These are phyloP conservation scores for Coemansia erecta DNA, from an alignment of 192 early-diverging fungal species.

Conservation along the genomic window DNA sequence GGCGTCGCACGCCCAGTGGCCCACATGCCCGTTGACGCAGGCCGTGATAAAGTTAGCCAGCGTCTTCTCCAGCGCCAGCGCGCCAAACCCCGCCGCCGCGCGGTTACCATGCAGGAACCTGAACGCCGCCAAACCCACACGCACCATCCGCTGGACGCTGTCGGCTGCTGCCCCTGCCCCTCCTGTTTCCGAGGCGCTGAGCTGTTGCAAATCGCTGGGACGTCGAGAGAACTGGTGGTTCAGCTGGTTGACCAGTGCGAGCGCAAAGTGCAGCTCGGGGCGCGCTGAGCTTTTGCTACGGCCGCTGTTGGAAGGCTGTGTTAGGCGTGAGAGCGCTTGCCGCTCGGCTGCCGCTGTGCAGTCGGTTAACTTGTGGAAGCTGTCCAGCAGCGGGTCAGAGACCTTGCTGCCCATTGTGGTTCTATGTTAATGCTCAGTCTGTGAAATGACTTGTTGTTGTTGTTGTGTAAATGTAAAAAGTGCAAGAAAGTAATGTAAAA, in stretches of 20 bases:
- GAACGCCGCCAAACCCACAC: constrained; percentile 24
- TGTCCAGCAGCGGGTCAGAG: constrained; percentile 9
- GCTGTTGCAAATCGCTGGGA: constrained; percentile 15
- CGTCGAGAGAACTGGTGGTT: constrained; percentile 40
- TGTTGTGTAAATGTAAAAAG: neutral
- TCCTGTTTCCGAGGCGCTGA: neutral
- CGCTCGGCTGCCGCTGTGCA: constrained; percentile 29
- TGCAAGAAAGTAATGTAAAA: constrained; percentile 11
- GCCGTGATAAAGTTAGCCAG: constrained; percentile 38
- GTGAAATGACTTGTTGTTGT: constrained; percentile 7
- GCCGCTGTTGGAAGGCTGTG: no score
- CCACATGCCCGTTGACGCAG: constrained; percentile 41
- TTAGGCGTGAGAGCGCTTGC: constrained; percentile 22
- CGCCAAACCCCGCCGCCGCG: constrained; percentile 29
- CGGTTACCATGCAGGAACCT: constrained; percentile 25
- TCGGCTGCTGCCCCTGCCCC: neutral
- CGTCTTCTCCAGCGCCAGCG: constrained; percentile 44
- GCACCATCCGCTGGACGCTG: constrained; percentile 22
- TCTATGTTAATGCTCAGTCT: neutral
- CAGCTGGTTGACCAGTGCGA: constrained; percentile 35
- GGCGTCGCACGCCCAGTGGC: constrained; percentile 23
- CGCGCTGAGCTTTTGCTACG: constrained; percentile 5
- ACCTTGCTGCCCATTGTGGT: neutral
- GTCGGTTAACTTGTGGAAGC: constrained; percentile 21
- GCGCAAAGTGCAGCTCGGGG: constrained; percentile 37